phyloP scores from a whole-genome alignment of 441 rosid species.

The Corymbia calophylla region DNA sequence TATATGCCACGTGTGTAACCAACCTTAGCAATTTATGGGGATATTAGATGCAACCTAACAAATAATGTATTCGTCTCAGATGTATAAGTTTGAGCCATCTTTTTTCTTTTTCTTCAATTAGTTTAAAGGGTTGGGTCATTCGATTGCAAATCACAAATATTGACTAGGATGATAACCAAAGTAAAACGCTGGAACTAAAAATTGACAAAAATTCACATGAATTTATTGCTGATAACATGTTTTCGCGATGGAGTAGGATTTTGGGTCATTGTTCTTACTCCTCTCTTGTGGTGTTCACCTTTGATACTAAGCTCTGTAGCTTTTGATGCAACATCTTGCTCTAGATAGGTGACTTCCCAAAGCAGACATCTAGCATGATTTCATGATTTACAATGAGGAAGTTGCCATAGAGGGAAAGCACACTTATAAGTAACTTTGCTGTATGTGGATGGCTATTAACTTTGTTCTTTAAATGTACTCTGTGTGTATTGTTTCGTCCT shows the following conservation, averaged over 20 bases:
- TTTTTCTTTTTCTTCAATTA: too few species aligned
- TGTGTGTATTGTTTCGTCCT: too few species aligned
- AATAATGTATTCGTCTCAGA: too few species aligned
- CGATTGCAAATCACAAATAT: background rate
- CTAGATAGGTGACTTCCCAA: background rate
- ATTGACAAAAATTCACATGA: background rate
- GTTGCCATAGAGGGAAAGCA: background rate
- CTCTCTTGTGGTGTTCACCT: conserved; percentile 79
- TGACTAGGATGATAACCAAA: background rate
- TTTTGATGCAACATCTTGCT: background rate
- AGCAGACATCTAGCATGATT: background rate
- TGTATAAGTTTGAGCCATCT: too few species aligned
- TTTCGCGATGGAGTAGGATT: conserved; percentile 48
- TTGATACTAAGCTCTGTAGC: conserved; percentile 9
- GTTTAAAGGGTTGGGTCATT: background rate
- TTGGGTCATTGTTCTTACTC: conserved; percentile 82
- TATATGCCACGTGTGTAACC: too few species aligned
- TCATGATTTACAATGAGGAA: too few species aligned
- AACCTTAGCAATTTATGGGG: too few species aligned
- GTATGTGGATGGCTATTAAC: background rate
- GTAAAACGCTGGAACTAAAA: background rate
- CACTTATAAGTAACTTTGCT: background rate
- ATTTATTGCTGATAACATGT: background rate
- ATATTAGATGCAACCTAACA: too few species aligned
- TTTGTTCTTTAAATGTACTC: too few species aligned